Conservation (phyloP, 352 stramenopile species). For the Pythium volutum region DNA sequence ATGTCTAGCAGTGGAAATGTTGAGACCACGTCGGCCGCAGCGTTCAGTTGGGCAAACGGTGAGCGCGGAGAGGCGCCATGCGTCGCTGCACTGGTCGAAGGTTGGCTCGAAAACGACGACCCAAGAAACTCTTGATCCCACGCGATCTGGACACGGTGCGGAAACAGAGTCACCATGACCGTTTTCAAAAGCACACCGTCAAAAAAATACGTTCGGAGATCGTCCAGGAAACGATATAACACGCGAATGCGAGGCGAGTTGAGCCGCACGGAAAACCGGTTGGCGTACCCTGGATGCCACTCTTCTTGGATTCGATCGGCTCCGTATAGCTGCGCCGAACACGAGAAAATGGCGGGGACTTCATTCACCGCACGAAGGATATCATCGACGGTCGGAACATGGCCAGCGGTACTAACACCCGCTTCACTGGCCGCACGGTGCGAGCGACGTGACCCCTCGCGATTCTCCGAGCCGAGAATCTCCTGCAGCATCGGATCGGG, state of each 20-base stretch:
- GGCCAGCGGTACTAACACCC: conserved; percentile 15
- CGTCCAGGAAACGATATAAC: conserved; percentile 78
- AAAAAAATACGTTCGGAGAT: conserved; percentile 71
- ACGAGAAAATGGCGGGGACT: conserved; percentile 73
- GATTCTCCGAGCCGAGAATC: conserved; percentile 24
- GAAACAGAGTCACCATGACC: conserved; percentile 53
- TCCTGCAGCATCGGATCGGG: conserved; percentile 59
- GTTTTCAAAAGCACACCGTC: conserved; percentile 67
- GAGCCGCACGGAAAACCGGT: conserved; percentile 64
- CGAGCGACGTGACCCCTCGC: background rate
- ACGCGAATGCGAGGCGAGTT: conserved; percentile 80
- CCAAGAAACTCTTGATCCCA: conserved; percentile 80
- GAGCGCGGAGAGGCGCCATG: conserved; percentile 17
- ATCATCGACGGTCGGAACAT: conserved; percentile 60
- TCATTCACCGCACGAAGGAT: conserved; percentile 49
- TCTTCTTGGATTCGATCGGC: conserved; percentile 70
- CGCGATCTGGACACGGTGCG: conserved; percentile 53
- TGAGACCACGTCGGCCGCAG: conserved; percentile 59
- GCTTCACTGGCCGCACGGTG: background rate
- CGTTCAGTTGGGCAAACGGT: conserved; percentile 9
- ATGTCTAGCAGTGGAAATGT: conserved; percentile 80
- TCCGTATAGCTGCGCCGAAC: conserved; percentile 71
- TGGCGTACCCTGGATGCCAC: conserved; percentile 83
- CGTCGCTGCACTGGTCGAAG: conserved; percentile 5
- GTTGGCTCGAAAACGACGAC: conserved; percentile 25